A percentile compares a stretch with the other conserved stretches of the same genome.
Evolutionary conservation across 257 asterid genomes (phyloP).

Genomic region (Solanum tacnaense): DNA sequence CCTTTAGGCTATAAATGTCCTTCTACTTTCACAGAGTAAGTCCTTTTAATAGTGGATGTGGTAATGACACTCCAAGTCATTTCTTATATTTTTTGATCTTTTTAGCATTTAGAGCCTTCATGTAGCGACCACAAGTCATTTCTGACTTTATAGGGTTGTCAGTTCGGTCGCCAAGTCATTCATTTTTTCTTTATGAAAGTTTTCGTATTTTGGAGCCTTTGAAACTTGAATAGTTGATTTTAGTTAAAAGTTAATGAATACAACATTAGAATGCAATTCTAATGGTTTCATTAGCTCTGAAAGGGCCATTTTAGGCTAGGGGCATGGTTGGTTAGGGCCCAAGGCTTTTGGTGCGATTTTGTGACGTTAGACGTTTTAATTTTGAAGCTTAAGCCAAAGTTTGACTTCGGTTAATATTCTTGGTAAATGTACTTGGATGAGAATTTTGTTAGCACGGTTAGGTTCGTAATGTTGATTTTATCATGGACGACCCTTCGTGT

Average conservation of each 20-base stretch:
- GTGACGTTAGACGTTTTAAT: background rate
- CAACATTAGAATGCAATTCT: background rate
- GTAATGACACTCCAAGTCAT: too few relatives aligned
- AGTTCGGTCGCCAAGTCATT: too few relatives aligned
- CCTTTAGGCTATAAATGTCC: too few relatives aligned
- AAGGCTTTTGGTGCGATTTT: background rate
- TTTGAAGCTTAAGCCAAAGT: background rate
- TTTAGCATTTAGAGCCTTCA: too few relatives aligned
- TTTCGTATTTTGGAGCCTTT: background rate
- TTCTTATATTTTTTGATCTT: too few relatives aligned
- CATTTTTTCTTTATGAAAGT: too few relatives aligned
- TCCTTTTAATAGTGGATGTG: too few relatives aligned
- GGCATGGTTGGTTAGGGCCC: background rate
- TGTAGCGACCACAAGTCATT: too few relatives aligned
- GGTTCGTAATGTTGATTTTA: too few relatives aligned
- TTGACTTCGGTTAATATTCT: background rate
- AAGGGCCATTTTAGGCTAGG: background rate
- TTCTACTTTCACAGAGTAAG: too few relatives aligned
- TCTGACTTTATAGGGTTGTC: too few relatives aligned
- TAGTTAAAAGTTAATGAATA: background rate
- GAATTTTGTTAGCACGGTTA: background rate
- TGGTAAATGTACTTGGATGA: background rate
- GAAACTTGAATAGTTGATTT: background rate
- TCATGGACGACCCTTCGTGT: background rate
- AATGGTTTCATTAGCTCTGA: background rate